Evolutionary conservation across 2,329 filamentous ascomycete genomes (phyloP).

Genomic region (Berkeleyomyces basicola): DNA sequence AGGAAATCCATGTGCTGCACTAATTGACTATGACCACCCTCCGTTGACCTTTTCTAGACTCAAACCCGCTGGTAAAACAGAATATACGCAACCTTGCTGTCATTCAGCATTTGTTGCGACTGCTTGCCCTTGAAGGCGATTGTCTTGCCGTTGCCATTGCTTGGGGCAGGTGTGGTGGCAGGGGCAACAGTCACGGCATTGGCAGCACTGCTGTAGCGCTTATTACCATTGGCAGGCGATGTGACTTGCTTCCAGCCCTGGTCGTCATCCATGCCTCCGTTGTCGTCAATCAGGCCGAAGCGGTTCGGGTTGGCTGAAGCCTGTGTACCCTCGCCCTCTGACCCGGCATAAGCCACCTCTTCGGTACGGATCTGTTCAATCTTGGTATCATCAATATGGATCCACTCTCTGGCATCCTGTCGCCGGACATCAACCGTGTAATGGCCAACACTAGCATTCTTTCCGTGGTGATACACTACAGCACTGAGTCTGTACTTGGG

Average conservation of each 20-base stretch:
- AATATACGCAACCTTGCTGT: conserved; percentile 95
- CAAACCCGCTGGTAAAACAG: conserved; percentile 78
- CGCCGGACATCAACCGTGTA: conserved; percentile 95
- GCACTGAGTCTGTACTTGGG: conserved; percentile 76
- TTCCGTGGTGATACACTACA: conserved; percentile 94
- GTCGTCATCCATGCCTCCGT: conserved; percentile 50
- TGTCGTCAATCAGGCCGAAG: conserved; percentile 48
- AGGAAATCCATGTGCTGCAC: not conserved
- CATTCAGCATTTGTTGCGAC: conserved; percentile 51
- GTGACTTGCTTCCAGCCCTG: conserved; percentile 73
- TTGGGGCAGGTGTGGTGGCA: not conserved
- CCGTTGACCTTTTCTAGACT: conserved; percentile 5
- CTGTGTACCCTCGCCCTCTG: conserved; percentile 34
- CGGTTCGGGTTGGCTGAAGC: conserved; percentile 40
- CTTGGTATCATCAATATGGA: conserved; percentile 84
- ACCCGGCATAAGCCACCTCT: conserved; percentile 73
- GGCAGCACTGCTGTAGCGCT: conserved; percentile 42
- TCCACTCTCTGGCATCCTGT: conserved; percentile 91
- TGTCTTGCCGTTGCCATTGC: conserved; percentile 21
- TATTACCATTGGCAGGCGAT: conserved; percentile 43
- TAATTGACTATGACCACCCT: not conserved
- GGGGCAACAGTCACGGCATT: not conserved
- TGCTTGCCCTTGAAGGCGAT: conserved; percentile 39
- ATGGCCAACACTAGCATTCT: conserved; percentile 87
- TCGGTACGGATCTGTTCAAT: conserved; percentile 73